Conservation (phyloP, 2,329 filamentous ascomycete species). For the Aspergillus udagawae region DNA sequence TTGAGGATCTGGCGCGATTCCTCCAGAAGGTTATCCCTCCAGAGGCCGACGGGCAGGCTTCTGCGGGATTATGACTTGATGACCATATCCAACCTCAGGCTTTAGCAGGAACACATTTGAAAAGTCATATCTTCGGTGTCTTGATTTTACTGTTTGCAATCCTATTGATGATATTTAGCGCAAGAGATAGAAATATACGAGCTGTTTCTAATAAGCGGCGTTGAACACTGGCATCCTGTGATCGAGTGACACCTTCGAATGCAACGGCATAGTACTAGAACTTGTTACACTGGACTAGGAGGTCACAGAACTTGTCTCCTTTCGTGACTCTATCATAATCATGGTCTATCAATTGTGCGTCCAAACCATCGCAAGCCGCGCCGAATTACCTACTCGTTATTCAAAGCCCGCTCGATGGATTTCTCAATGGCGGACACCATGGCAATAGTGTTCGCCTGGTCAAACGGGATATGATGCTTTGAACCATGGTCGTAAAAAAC, state of each 20-base stretch:
- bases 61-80: conserved; percentile 35
- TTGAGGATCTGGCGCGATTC: conserved; percentile 73
- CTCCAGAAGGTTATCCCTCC: conserved; percentile 51
- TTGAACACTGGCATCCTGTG: background rate
- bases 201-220: conserved; percentile 6
- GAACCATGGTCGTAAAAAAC: conserved; percentile 35
- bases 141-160: conserved; percentile 23
- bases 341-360: background rate
- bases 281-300: background rate
- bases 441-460: conserved; percentile 24
- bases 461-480: conserved; percentile 32
- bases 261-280: background rate
- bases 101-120: conserved; percentile 4
- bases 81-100: background rate
- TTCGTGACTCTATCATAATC: background rate
- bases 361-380: background rate
- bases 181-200: background rate
- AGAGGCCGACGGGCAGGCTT: conserved; percentile 31
- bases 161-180: conserved; percentile 14
- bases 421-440: conserved; percentile 26
- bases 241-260: background rate
- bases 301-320: background rate
- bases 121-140: conserved; percentile 19
- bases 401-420: conserved; percentile 19
- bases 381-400: conserved; percentile 3